Percentiles rank a stretch among this genome's conserved stretches.
Evolutionary conservation across 2,329 filamentous ascomycete genomes (phyloP).

Genomic region (Fusarium euwallaceae): DNA sequence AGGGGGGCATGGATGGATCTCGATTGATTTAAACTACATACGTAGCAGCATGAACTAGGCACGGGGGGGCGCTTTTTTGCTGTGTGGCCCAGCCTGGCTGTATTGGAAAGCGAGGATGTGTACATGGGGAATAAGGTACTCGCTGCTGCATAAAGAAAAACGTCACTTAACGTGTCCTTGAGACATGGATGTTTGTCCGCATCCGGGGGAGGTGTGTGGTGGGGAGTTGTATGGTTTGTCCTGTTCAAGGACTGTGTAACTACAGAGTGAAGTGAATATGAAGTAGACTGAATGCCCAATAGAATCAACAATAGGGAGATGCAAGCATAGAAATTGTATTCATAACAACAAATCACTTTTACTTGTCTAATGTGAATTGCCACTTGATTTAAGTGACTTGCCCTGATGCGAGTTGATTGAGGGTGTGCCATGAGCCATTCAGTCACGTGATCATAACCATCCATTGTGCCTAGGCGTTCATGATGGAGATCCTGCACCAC

Average conservation of each 20-base stretch:
- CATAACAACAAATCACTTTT: neutral
- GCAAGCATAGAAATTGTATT: neutral
- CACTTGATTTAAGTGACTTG: neutral
- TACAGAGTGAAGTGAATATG: neutral
- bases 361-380: neutral
- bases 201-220: neutral
- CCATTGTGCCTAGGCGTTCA: conserved; percentile 26
- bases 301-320: neutral
- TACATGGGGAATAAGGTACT: neutral
- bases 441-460: conserved; percentile 29
- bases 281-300: neutral
- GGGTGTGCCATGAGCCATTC: neutral
- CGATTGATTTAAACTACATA: conserved; percentile 30
- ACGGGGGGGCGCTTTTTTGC: conserved; percentile 9
- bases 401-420: neutral
- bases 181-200: neutral
- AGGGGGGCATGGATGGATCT: conserved; percentile 23
- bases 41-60: conserved; percentile 19
- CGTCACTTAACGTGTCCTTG: neutral
- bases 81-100: conserved; percentile 7
- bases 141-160: neutral
- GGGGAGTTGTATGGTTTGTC: neutral
- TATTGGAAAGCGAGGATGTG: conserved; percentile 38
- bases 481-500: conserved; percentile 37
- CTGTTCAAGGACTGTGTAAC: neutral